These are phyloP conservation scores for Tetraselmis striata DNA, from an alignment of 139 green algal species.

Conservation along the genomic window DNA sequence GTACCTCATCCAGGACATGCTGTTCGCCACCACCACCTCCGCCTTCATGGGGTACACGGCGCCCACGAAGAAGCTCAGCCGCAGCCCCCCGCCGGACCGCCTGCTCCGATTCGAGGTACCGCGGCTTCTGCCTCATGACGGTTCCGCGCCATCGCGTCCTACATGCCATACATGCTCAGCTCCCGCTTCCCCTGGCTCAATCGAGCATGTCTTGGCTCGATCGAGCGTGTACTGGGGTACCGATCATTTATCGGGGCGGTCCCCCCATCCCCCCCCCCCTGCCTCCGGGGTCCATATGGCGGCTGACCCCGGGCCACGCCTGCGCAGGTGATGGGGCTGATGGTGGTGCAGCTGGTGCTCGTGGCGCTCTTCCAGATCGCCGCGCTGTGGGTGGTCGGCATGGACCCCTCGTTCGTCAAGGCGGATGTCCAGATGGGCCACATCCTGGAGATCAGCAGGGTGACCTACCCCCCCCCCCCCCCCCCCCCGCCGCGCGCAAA, in stretches of 20 bases:
- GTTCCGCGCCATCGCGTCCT: too few relatives aligned
- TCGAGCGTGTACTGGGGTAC: too few relatives aligned
- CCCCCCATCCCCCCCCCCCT: too few relatives aligned
- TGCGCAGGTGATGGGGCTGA: not conserved
- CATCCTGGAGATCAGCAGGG: not conserved
- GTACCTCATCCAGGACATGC: constrained; percentile 46
- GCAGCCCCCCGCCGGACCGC: not conserved
- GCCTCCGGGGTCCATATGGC: too few relatives aligned
- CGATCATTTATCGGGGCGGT: too few relatives aligned
- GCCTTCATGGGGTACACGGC: constrained; percentile 58
- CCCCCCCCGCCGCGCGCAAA: too few relatives aligned
- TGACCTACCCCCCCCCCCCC: too few relatives aligned
- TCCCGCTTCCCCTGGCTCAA: too few relatives aligned
- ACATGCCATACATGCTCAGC: too few relatives aligned
- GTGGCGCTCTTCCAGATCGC: not conserved
- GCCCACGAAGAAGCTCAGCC: constrained; percentile 27
- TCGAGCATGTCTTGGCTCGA: too few relatives aligned
- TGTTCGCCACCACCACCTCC: constrained; percentile 62
- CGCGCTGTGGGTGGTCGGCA: not conserved
- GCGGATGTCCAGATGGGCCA: not conserved
- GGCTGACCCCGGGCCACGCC: too few relatives aligned
- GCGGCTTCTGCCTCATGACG: not conserved
- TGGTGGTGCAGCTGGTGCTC: not conserved
- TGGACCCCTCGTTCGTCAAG: not conserved
- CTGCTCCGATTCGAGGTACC: not conserved